phyloP scores from a whole-genome alignment of 2,329 filamentous ascomycete species.

The Xylariaceae sp. region DNA sequence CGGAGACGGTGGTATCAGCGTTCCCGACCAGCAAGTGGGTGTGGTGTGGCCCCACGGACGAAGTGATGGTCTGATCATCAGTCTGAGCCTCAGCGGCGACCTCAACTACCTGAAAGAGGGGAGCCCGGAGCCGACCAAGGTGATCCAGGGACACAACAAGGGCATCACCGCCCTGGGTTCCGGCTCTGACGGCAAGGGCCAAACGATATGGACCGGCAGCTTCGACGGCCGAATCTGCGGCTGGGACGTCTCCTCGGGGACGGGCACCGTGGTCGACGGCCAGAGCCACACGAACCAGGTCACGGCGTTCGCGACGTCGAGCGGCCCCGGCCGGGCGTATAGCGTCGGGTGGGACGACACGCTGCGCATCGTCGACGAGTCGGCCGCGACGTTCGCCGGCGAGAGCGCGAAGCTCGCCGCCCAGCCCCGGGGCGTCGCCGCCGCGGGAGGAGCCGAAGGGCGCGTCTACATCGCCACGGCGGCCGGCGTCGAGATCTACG shows the following conservation, averaged over 20 bases:
- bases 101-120: conserved; percentile 80
- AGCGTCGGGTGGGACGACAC: conserved; percentile 94
- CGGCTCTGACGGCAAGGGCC: conserved; percentile 45
- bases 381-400: conserved; percentile 68
- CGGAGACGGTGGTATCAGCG: conserved; percentile 59
- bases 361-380: conserved; percentile 68
- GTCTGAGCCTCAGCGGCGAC: conserved; percentile 79
- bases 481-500: conserved; percentile 50
- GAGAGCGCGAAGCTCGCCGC: conserved; percentile 59
- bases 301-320: conserved; percentile 58
- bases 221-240: conserved; percentile 81
- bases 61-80: conserved; percentile 81
- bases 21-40: conserved; percentile 85
- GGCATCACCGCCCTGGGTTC: conserved; percentile 71
- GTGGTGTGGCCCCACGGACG: conserved; percentile 82
- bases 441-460: conserved; percentile 23
- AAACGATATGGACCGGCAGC: conserved; percentile 79
- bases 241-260: conserved; percentile 70
- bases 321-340: conserved; percentile 57
- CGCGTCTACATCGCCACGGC: conserved; percentile 43
- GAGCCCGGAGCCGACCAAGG: conserved; percentile 57
- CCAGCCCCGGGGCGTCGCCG: conserved; percentile 58
- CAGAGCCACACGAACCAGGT: conserved; percentile 81
- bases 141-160: conserved; percentile 86
- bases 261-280: conserved; percentile 66